Evolutionary conservation across 140 eudicot species (phyloP), one percentile per base, ranked within the genome.

Genomic region (Stevia rebaudiana): DNA sequence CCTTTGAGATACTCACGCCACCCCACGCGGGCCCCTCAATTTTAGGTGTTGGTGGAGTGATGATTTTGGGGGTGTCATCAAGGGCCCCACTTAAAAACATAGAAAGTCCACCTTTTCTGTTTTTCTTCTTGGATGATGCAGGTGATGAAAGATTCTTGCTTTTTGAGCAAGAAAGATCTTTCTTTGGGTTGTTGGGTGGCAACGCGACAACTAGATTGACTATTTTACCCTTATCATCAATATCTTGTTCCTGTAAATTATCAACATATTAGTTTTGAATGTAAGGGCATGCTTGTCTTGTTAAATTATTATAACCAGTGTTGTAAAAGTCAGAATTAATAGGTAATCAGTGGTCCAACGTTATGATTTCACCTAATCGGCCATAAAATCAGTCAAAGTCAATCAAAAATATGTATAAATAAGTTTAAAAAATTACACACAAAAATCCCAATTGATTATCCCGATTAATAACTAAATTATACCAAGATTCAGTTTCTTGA

Each of bases 11-110:
- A 64, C 72, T 88, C 28, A 81, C 80, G 19, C 95, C 96, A 0
- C 98, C 98, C 98, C 98, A 92, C 1, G 90, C 98, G 13, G 96
- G 96, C 18, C 95, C 95, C 73, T 88, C 98, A 58, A 65, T 78
- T 88, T 92, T 92, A 56, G 86, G 80, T 13, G 82, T 55, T 11
- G 67, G 41, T 23, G 90, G 82, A 10, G 83, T 72, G 49, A 28
- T 66, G n/a, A 22, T 54, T 67, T 85, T 79, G 1, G 95, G 89
- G 53, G 77, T 58, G 61, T 88, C 86, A 77, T 92, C 98, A 51
- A 92, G 98, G 36, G 87, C 96, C 7, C 98, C 98, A 49, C 84
- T 92, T 56, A 92, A 43, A 53, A 92, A 92, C 96, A 92, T 75
- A 6, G 98, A 92, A 57, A 92, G 96, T 24, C 98, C 98, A 2